Base-by-base conservation (phyloP, 805 yeast genomes). In the Wickerhamia fluorescens region DNA sequence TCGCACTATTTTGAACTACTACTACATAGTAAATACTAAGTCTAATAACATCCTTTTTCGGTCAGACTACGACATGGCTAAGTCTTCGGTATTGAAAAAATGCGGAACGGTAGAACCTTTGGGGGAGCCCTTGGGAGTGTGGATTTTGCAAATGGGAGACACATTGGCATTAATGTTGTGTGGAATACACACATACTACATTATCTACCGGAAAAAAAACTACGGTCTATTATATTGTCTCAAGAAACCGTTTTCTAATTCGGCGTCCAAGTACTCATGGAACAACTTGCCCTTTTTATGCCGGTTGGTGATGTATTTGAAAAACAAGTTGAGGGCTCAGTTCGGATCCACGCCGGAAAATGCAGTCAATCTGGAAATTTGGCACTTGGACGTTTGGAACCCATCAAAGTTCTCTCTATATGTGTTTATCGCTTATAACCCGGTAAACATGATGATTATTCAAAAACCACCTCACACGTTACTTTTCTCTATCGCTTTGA, bases 301-400 rank as follows among this genome's bases (percentile, higher is more conserved):
- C 16, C 18, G 20, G 23, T 19, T 24, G 6, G n/a, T 28, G 28
- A 16, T 31, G 25, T 24, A 30, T 24, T 22, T 29, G 17, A 20
- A 26, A 13, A 24, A 20, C 11, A 17, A 24, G 11, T 15, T 22
- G 11, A n/a, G n/a, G n/a, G n/a, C n/a, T n/a, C n/a, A n/a, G n/a
- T n/a, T n/a, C n/a, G n/a, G n/a, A n/a, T n/a, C n/a, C n/a, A n/a
- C n/a, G n/a, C n/a, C n/a, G n/a, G n/a, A n/a, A n/a, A n/a, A n/a
- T n/a, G n/a, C n/a, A n/a, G n/a, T n/a, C n/a, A n/a, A n/a, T n/a
- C n/a, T n/a, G n/a, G n/a, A n/a, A n/a, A n/a, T n/a, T n/a, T 79
- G 80, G 73, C 69, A 72, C 33, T 48, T 82, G 23, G 56, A 54
- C 12, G 68, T 79, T 28, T 82, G 94, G 94, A 60, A 63, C 24